Evolutionary conservation across 2,329 filamentous ascomycete species (phyloP).

Genomic region (Diplodia scrobiculata): DNA sequence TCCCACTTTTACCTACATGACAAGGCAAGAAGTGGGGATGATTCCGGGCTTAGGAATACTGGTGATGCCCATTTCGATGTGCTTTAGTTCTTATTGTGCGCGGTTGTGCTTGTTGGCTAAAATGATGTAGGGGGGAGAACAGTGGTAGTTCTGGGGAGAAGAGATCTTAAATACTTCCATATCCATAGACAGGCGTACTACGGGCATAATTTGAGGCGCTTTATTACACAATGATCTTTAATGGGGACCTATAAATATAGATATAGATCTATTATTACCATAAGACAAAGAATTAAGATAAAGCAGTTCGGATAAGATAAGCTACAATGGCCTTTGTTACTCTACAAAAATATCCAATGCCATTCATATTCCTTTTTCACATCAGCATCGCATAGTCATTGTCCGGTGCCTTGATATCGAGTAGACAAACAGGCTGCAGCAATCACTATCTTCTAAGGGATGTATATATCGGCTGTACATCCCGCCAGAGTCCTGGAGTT

Average conservation of each 20-base stretch:
- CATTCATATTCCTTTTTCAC: no score
- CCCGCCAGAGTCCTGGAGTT: not conserved
- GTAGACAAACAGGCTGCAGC: no score
- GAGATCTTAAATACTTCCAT: not conserved
- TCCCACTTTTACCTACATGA: conserved; percentile 2
- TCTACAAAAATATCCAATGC: no score
- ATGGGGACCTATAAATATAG: not conserved
- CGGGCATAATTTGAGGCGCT: not conserved
- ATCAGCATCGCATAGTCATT: no score
- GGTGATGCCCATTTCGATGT: not conserved
- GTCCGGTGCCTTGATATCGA: no score
- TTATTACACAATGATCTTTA: not conserved
- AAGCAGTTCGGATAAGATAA: no score
- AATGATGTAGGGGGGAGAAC: not conserved
- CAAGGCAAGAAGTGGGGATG: not conserved
- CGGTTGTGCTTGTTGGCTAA: not conserved
- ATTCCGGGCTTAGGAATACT: not conserved
- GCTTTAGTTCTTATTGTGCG: not conserved
- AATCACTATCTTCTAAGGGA: not conserved
- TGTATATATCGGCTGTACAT: not conserved
- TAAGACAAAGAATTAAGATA: no score
- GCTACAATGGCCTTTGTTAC: no score
- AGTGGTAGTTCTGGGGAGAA: not conserved
- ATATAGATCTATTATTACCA: not conserved
- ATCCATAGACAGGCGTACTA: not conserved